Base-by-base conservation (phyloP, 2,329 filamentous ascomycete genomes). In the Arthroderma sp. region DNA sequence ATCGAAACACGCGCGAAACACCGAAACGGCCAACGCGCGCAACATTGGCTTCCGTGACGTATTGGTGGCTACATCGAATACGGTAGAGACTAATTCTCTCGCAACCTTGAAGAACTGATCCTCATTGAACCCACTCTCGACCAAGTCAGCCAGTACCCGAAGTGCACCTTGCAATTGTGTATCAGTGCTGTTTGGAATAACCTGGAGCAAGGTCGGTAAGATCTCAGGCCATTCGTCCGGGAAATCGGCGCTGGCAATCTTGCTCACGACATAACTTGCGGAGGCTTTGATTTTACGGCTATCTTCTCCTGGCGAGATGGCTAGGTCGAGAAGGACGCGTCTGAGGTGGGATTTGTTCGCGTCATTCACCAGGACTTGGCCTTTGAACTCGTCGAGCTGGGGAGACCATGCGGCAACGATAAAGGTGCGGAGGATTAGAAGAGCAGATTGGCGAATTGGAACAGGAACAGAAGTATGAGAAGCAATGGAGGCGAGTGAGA, bases 41-140 rank as follows among this genome's bases (percentile, higher is more conserved):
- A 94, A 71, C 48, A 78, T 78, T 6, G 83, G 74, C 59, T 85
- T 87, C 54, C 85, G 78, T 49, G 73, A 73, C 48, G 83, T 77
- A 60, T 84, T 84, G 46, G 84, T 73, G 9, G 88, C 86, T 33
- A 94, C 82, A 55, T 85, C 76, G 61, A 86, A 91, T 30, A 95
- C 76, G 42, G 82, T 80, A 56, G 82, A 82, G 58, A 95, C 80
- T 47, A 98, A 83, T 56, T 93, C 82, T 33, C 81, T 73, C 6
- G 89, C 91, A 55, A 94, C 85, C 47, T 75, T 76, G 63, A 96
- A 95, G 72, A 98, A 98, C 55, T 95, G 88, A 50, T 87, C 84
- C 60, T 96, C 89, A 58, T 82, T 93, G 62, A 98, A 76, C 53
- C 86, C 87, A 58, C 94, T 89, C 50, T 96, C 88, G 28, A 98